These are phyloP conservation scores for Thielaviopsis ethacetica DNA, from an alignment of 2,329 filamentous ascomycete genomes.

Conservation along the genomic window DNA sequence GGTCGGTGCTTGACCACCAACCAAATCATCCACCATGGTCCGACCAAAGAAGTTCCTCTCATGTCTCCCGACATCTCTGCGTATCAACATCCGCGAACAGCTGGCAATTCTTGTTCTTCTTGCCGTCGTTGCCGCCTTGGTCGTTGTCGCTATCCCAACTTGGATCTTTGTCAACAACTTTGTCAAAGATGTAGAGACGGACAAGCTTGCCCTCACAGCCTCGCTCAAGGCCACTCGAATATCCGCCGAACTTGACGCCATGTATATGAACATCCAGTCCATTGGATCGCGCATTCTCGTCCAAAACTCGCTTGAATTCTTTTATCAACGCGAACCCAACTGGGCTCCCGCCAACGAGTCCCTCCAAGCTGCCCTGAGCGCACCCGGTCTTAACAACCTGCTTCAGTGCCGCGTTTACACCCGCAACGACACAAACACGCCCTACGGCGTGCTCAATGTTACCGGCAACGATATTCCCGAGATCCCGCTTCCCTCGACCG, in stretches of 20 bases:
- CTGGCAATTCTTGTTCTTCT: conserved; percentile 64
- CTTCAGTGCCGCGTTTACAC: conserved; percentile 62
- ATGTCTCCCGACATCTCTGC: conserved; percentile 35
- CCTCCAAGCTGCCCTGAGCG: conserved; percentile 51
- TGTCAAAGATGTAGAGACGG: conserved; percentile 34
- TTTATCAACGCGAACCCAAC: conserved; percentile 43
- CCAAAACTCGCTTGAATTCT: conserved; percentile 34
- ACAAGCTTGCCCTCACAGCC: conserved; percentile 59
- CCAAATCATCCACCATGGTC: conserved; percentile 4
- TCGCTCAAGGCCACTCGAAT: conserved; percentile 76
- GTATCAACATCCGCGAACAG: conserved; percentile 78
- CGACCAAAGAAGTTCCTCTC: conserved; percentile 9
- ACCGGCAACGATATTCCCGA: conserved; percentile 34
- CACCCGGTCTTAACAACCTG: conserved; percentile 39
- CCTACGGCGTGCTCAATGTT: conserved; percentile 44
- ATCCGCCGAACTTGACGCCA: conserved; percentile 59
- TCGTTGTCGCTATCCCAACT: conserved; percentile 65
- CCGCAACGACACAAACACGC: conserved; percentile 42
- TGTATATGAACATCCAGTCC: conserved; percentile 57
- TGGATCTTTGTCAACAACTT: conserved; percentile 42
- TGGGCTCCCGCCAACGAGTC: conserved; percentile 49
- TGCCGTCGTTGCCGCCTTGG: conserved; percentile 56
- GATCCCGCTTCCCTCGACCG: conserved; percentile 45
- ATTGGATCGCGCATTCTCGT: conserved; percentile 51
- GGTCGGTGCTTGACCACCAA: background rate